Conservation (phyloP, 1,284 basidiomycete species). For the Ceratobasidium sp. region DNA sequence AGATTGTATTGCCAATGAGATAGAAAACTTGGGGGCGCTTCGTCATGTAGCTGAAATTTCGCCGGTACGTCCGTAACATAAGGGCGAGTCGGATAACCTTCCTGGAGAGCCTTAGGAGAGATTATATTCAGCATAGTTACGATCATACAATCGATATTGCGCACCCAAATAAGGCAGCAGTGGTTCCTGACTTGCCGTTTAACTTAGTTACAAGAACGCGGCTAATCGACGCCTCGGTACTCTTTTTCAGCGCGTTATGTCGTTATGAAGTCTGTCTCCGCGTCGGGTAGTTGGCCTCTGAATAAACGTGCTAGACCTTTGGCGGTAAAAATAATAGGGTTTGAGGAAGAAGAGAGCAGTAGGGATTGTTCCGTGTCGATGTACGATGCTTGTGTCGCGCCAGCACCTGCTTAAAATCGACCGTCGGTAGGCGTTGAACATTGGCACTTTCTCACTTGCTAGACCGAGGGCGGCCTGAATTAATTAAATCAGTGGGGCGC, state of each 20-base stretch:
- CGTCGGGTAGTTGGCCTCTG: constrained; percentile 81
- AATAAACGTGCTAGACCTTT: constrained; percentile 86
- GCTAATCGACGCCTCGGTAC: constrained; percentile 77
- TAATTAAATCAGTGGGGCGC: constrained; percentile 87
- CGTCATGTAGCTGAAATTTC: too few relatives aligned
- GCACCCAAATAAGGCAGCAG: too few relatives aligned
- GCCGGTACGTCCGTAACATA: too few relatives aligned
- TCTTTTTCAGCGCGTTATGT: constrained; percentile 65
- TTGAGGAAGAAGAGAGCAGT: constrained; percentile 81
- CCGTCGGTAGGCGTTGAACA: background rate
- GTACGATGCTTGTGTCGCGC: constrained; percentile 74
- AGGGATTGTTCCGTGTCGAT: constrained; percentile 94
- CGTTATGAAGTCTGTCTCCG: constrained; percentile 85
- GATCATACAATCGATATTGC: too few relatives aligned
- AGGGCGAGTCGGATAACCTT: too few relatives aligned
- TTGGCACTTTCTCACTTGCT: constrained; percentile 59
- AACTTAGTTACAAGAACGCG: constrained; percentile 73
- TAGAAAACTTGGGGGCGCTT: too few relatives aligned
- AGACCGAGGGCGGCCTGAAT: constrained; percentile 90
- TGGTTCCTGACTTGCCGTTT: constrained; percentile 66
- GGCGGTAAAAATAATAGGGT: constrained; percentile 76
- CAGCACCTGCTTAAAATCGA: constrained; percentile 59
- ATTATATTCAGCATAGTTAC: too few relatives aligned
- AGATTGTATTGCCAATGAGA: too few relatives aligned
- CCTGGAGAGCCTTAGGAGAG: too few relatives aligned